Evolutionary conservation across 805 yeast species (phyloP).

Genomic region (Zygosaccharomyces bailii): DNA sequence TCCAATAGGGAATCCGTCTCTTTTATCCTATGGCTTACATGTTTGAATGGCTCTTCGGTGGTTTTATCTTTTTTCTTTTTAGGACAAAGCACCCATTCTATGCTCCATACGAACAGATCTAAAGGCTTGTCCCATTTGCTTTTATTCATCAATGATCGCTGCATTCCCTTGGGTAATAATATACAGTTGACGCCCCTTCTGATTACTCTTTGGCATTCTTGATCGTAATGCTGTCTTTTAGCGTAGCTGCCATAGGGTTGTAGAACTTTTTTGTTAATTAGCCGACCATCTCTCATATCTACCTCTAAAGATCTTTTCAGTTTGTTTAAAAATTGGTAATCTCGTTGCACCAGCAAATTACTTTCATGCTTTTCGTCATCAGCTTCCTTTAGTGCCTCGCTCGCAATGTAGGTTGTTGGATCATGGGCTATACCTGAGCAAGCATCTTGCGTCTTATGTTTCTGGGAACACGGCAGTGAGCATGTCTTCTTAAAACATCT

Average conservation of each 20-base stretch:
- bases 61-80: conserved; percentile 16
- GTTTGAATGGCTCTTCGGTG: conserved; percentile 32
- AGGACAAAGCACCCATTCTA: conserved; percentile 60
- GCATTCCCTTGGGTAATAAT: conserved; percentile 70
- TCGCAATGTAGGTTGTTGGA: conserved; percentile 53
- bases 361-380: conserved; percentile 40
- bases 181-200: conserved; percentile 66
- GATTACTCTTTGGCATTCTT: conserved; percentile 29
- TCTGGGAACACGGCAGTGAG: conserved; percentile 62
- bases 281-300: conserved; percentile 49
- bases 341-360: conserved; percentile 59
- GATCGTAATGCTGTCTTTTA: conserved; percentile 17
- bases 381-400: conserved; percentile 41
- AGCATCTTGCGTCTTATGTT: conserved; percentile 58
- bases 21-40: conserved; percentile 38
- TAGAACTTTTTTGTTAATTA: conserved; percentile 45
- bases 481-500: conserved; percentile 68
- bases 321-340: conserved; percentile 67
- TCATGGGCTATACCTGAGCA: conserved; percentile 66
- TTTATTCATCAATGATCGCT: conserved; percentile 57
- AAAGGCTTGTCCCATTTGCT: conserved; percentile 65
- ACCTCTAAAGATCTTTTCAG: conserved; percentile 60
- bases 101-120: conserved; percentile 69
- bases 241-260: conserved; percentile 19
- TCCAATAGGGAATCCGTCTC: conserved; percentile 34